These are phyloP conservation scores for Cadophora malorum DNA, from an alignment of 2,329 filamentous ascomycete species.

Conservation along the genomic window DNA sequence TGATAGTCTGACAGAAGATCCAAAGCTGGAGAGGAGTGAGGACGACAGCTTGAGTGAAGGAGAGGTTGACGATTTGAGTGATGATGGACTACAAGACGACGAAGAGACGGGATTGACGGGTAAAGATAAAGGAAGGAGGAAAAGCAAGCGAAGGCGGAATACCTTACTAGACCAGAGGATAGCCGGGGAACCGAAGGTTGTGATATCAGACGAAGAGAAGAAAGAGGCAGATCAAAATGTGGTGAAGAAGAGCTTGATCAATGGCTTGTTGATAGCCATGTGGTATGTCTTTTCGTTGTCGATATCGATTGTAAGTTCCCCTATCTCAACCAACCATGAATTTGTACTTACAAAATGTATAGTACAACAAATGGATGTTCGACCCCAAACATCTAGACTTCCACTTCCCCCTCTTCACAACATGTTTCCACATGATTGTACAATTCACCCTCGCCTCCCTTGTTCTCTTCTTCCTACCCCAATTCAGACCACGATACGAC, in stretches of 20 bases:
- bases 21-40: conserved; percentile 31
- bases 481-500: conserved; percentile 70
- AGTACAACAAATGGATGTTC: conserved; percentile 99
- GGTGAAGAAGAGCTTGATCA: conserved; percentile 71
- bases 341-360: conserved; percentile 18
- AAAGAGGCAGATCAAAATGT: conserved; percentile 79
- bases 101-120: conserved; percentile 88
- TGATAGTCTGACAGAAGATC: conserved; percentile 34
- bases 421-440: conserved; percentile 92
- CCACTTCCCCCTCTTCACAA: conserved; percentile 93
- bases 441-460: conserved; percentile 82
- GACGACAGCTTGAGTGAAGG: conserved; percentile 52
- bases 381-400: conserved; percentile 85
- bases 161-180: conserved; percentile 74
- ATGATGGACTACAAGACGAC: conserved; percentile 79
- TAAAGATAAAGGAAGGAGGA: conserved; percentile 72
- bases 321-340: background rate
- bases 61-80: conserved; percentile 63
- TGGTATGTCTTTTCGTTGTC: conserved; percentile 94
- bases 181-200: conserved; percentile 53
- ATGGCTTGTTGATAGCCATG: conserved; percentile 79
- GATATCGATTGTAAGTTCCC: conserved; percentile 78
- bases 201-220: conserved; percentile 73
- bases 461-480: conserved; percentile 83
- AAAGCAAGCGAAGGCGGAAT: conserved; percentile 70